Evolutionary conservation across 108 stramenopile genomes (phyloP).

Genomic region (Nitzschia sp.): DNA sequence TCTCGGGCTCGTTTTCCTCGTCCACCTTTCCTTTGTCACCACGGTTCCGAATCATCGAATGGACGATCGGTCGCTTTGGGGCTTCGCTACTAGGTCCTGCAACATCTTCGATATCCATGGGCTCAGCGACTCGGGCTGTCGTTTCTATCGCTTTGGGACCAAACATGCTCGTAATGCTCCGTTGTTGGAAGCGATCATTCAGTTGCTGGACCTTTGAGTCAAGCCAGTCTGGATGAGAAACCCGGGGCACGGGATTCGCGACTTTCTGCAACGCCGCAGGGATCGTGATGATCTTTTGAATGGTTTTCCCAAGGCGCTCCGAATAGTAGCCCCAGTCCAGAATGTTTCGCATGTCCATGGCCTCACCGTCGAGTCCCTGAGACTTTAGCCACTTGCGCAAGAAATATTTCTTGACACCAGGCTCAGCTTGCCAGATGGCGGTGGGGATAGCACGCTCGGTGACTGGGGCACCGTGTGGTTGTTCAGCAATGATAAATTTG

Average conservation of each 20-base stretch:
- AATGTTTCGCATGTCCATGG: constrained; percentile 91
- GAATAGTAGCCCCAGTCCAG: constrained; percentile 98
- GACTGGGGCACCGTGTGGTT: constrained; percentile 95
- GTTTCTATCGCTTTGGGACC: not conserved
- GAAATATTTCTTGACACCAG: constrained; percentile 85
- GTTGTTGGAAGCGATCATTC: constrained; percentile 88
- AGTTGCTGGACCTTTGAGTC: constrained; percentile 79
- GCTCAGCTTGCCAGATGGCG: constrained; percentile 94
- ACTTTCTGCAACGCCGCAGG: constrained; percentile 97
- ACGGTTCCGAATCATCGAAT: constrained; percentile 38
- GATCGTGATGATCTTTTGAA: constrained; percentile 99
- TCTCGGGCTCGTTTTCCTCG: constrained; percentile 10
- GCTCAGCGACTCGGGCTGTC: not conserved
- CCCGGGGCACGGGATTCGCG: constrained; percentile 93
- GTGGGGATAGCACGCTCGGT: constrained; percentile 96
- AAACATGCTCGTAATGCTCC: constrained; percentile 83
- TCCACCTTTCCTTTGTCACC: constrained; percentile 1
- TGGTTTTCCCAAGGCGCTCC: constrained; percentile 93
- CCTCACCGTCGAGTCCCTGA: constrained; percentile 82
- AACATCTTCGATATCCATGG: constrained; percentile 84
- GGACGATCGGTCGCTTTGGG: constrained; percentile 75
- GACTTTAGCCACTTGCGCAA: constrained; percentile 93
- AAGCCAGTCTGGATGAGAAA: constrained; percentile 97
- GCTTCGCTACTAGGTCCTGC: constrained; percentile 31
- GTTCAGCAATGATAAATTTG: constrained; percentile 95